Percentiles rank a stretch among this genome's conserved stretches.
Evolutionary conservation across 306 rosid species (phyloP).

Genomic region (Begonia peltatifolia): DNA sequence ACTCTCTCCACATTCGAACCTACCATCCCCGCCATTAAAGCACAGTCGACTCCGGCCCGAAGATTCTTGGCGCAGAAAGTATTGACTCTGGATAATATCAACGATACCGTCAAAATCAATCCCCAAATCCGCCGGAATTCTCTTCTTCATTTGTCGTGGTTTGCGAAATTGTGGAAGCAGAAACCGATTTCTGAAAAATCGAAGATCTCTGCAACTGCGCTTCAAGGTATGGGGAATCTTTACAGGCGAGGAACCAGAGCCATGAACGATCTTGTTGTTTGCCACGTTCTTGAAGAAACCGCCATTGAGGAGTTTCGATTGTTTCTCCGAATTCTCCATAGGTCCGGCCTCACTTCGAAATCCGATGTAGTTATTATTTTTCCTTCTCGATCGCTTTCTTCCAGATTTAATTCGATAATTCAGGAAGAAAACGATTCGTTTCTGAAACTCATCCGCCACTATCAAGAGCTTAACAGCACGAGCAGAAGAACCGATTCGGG

Average conservation of each 20-base stretch:
- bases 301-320: constrained; percentile 35
- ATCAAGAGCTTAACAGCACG: constrained; percentile 15
- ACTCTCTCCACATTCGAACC: constrained; percentile 81
- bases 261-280: constrained; percentile 59
- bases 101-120: background rate
- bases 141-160: constrained; percentile 9
- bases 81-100: background rate
- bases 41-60: constrained; percentile 12
- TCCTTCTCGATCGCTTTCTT: constrained; percentile 14
- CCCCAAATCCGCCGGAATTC: background rate
- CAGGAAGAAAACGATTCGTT: constrained; percentile 43
- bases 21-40: constrained; percentile 3
- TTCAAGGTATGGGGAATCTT: constrained; percentile 68
- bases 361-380: constrained; percentile 61
- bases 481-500: constrained; percentile 9
- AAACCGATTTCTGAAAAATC: background rate
- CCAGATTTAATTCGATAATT: constrained; percentile 24
- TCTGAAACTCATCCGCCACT: constrained; percentile 19
- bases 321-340: constrained; percentile 50
- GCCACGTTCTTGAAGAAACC: constrained; percentile 47
- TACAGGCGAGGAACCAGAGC: constrained; percentile 57
- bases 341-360: constrained; percentile 50
- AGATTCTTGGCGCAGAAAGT: constrained; percentile 19
- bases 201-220: constrained; percentile 17
- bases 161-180: constrained; percentile 16